These are phyloP conservation scores for Colletotrichum coccodes DNA, from an alignment of 2,329 filamentous ascomycete genomes.

Conservation along the genomic window DNA sequence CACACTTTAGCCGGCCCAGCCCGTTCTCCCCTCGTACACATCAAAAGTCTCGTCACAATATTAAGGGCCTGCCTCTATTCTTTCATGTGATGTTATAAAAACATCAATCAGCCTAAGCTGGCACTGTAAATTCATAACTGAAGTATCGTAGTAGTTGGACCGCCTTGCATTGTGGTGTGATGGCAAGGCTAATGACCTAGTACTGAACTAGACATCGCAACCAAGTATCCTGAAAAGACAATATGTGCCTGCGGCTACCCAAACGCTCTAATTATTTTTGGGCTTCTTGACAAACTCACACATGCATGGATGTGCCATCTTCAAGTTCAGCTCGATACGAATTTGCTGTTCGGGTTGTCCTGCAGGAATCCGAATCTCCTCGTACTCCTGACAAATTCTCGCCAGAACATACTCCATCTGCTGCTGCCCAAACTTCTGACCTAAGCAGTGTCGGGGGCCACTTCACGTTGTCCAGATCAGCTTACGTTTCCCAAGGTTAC, in stretches of 20 bases:
- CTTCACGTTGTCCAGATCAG: not conserved
- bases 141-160: too few relatives aligned
- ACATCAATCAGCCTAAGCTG: too few relatives aligned
- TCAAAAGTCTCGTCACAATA: too few relatives aligned
- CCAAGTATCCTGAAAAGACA: too few relatives aligned
- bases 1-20: too few relatives aligned
- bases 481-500: not conserved
- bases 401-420: not conserved
- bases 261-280: not conserved
- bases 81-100: too few relatives aligned
- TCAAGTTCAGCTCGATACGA: not conserved
- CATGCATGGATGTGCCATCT: not conserved
- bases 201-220: too few relatives aligned
- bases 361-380: not conserved
- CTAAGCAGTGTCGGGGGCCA: not conserved
- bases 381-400: not conserved
- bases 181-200: too few relatives aligned
- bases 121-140: too few relatives aligned
- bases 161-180: too few relatives aligned
- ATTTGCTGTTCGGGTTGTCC: not conserved
- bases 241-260: not conserved
- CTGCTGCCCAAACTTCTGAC: not conserved
- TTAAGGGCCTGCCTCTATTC: too few relatives aligned
- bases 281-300: not conserved
- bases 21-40: too few relatives aligned